These are phyloP conservation scores for Termitomyces sp. DNA, from an alignment of 768 basidiomycete species.

Conservation along the genomic window DNA sequence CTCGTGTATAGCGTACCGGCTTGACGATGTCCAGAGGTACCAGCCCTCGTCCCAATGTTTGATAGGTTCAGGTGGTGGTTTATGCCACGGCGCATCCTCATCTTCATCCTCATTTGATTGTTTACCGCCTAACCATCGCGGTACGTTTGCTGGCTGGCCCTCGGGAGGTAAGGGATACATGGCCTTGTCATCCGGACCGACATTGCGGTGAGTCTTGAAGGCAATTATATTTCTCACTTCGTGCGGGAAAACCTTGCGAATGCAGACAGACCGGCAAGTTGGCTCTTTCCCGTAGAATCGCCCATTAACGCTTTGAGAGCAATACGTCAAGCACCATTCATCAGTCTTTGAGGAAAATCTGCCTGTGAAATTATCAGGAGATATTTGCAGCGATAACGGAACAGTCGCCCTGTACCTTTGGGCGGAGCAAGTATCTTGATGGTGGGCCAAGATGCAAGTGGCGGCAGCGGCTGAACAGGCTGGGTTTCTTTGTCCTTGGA, in stretches of 20 bases:
- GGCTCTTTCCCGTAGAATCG: constrained; percentile 47
- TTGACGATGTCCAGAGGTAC: constrained; percentile 67
- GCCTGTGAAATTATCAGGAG: constrained; percentile 28
- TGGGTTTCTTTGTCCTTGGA: constrained; percentile 20
- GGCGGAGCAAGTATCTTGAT: constrained; percentile 50
- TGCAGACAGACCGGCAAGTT: constrained; percentile 52
- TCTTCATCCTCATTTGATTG: constrained; percentile 29
- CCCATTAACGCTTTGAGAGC: constrained; percentile 51
- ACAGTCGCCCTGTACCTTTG: constrained; percentile 30
- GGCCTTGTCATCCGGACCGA: constrained; percentile 40
- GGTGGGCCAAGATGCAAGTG: constrained; percentile 44
- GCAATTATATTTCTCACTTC: constrained; percentile 51
- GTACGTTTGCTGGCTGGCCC: constrained; percentile 49
- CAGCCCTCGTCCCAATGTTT: constrained; percentile 72
- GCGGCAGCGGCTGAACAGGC: constrained; percentile 27
- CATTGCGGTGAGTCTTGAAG: constrained; percentile 39
- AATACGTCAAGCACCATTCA: constrained; percentile 62
- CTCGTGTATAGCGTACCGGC: constrained; percentile 46
- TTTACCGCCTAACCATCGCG: constrained; percentile 40
- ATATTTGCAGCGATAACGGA: neutral
- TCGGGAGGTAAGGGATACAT: constrained; percentile 62
- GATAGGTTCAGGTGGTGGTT: constrained; percentile 24
- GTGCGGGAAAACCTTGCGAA: constrained; percentile 63
- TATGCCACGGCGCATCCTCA: constrained; percentile 16
- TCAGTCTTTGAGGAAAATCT: constrained; percentile 55